These are phyloP conservation scores for Nigrospora oryzae DNA, from an alignment of 2,329 filamentous ascomycete species.

Conservation along the genomic window DNA sequence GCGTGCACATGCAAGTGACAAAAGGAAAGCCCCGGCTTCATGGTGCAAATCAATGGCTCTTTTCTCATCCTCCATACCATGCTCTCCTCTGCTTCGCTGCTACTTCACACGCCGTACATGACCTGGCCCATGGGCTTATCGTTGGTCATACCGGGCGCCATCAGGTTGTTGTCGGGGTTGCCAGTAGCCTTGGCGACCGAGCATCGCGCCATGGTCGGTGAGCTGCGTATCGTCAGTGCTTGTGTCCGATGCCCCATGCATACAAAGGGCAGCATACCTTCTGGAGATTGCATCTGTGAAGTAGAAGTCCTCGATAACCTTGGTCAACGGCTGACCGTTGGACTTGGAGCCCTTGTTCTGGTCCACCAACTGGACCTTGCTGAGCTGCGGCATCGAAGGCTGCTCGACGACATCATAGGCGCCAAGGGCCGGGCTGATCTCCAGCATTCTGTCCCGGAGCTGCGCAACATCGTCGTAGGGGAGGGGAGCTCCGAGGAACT, in stretches of 20 bases:
- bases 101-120: constrained; percentile 44
- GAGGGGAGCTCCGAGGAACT: constrained; percentile 80
- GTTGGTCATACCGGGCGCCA: constrained; percentile 62
- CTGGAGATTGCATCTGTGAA: constrained; percentile 96
- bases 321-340: constrained; percentile 68
- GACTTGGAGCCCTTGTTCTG: constrained; percentile 83
- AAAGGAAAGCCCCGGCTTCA: constrained; percentile 6
- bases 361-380: constrained; percentile 92
- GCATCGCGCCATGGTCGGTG: constrained; percentile 96
- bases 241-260: background rate
- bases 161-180: constrained; percentile 70
- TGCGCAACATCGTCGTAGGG: constrained; percentile 89
- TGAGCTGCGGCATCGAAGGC: constrained; percentile 62
- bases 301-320: constrained; percentile 92
- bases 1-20: constrained; percentile 6
- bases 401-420: constrained; percentile 89
- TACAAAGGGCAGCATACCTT: constrained; percentile 55
- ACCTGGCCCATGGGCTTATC: constrained; percentile 54
- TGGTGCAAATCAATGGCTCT: constrained; percentile 3
- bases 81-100: background rate
- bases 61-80: constrained; percentile 5
- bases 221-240: constrained; percentile 42
- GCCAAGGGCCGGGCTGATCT: constrained; percentile 84
- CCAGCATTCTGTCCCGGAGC: constrained; percentile 86
- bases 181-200: constrained; percentile 82